These are phyloP conservation scores for Rhizophagus sp. DNA, from an alignment of 192 early-diverging fungal genomes.

Conservation along the genomic window DNA sequence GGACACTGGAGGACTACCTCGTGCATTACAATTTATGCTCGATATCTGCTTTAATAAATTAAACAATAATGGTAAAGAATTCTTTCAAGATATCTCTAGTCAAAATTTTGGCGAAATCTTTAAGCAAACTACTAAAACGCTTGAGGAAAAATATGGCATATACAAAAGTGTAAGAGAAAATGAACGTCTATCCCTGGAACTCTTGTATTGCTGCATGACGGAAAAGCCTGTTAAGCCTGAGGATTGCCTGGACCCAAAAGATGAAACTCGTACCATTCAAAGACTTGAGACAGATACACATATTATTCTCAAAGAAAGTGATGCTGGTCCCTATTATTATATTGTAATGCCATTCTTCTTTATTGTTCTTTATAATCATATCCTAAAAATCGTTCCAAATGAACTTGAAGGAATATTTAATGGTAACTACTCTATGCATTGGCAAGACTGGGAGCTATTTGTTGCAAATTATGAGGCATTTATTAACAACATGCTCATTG, in stretches of 20 bases:
- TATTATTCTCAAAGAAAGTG: background rate
- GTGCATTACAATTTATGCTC: constrained; percentile 13
- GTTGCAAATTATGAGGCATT: constrained; percentile 19
- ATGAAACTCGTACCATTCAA: background rate
- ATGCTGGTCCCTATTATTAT: too few species aligned
- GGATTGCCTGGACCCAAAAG: background rate
- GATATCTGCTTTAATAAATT: constrained; percentile 1
- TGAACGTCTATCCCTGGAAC: background rate
- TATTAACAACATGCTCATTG: constrained; percentile 14
- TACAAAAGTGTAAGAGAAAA: background rate
- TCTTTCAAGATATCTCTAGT: too few species aligned
- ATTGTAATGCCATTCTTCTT: constrained; percentile 29
- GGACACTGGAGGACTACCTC: constrained; percentile 33
- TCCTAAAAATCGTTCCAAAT: background rate
- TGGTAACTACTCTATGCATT: background rate
- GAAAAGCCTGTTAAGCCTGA: background rate
- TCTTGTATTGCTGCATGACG: background rate
- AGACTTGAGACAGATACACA: background rate
- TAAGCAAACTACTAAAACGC: background rate
- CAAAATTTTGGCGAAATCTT: background rate
- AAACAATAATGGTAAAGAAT: background rate
- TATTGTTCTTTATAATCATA: background rate
- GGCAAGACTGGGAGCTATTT: constrained; percentile 22
- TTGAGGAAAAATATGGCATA: background rate
- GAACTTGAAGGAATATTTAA: background rate